Evolutionary conservation across 345 rosid genomes (phyloP), one percentile per base, ranked within the genome.

Genomic region (Corchorus olitorius): DNA sequence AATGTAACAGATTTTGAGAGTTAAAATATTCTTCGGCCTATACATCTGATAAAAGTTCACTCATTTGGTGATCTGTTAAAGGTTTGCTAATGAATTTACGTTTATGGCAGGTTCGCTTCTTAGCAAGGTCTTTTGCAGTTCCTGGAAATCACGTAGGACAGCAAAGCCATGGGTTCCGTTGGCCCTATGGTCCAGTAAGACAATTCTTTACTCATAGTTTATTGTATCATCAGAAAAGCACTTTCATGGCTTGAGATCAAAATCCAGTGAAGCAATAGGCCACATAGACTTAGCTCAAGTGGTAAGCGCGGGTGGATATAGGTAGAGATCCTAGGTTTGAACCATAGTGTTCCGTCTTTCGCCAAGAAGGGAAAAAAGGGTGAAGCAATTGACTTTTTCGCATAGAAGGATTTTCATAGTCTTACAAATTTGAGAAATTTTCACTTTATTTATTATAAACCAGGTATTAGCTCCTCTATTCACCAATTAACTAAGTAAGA

Each of bases 101-200:
- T 64, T 37, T 60, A 58, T 50, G 73, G 55, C 83, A 96, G 99
- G 99, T 96, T 72, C 97, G 99, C 55, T 93, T 93, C 79, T 75
- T 96, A 75, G 98, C 99, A 72, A 86, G 97, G 83, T 93, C 98
- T 76, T 96, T 96, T 84, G 92, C 85, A 15, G 88, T 93, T 43
- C 97, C 99, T 56, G 99, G 99, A 75, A 93, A 93, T 87, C 98
- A 96, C 77, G 87, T 89, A 76, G 99, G 99, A 70, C 99, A 96
- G 85, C 98, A 92, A 81, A 96, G 98, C 77, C 89, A 96, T 83
- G 99, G 98, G 37, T 93, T 86, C 81, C 92, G 97, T 54, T 96
- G 99, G 99, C 99, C 99, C 48, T 96, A 92, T 82, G 99, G 99
- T 80, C 91, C 98, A 45, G 99, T 96, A 89, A 93, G 94, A 33